Base-by-base conservation (phyloP, 345 rosid species). In the Boechera stricta region DNA sequence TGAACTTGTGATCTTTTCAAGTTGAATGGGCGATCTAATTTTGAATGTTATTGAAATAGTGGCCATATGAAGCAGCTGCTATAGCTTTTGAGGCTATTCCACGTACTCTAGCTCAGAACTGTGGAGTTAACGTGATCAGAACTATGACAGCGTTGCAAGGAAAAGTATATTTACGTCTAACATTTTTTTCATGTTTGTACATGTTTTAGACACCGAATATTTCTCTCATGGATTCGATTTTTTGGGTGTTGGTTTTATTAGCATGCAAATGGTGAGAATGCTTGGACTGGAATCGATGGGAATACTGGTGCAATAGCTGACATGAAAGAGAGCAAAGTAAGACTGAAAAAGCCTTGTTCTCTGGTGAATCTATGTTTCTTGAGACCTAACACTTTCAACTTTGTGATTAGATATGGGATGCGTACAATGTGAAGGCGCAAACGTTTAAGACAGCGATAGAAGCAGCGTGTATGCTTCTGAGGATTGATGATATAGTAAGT, bases 51-150 rank as follows among this genome's bases (percentile, higher is more conserved):
- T 67, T 53, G 47, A 39, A 76, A 64, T 87, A 92, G 98, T 94
- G 98, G 98, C 98, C 98, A 2, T 94, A 92, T 80, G 98, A 90
- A 87, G 97, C 98, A 77, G 98, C 94, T 41, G 98, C 98, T 9
- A 84, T 90, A 58, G 98, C 98, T 78, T 94, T 94, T 56, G 97
- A 94, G 86, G 92, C 97, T 71, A 94, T 94, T 72, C 98, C 98
- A 21, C 87, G 97, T 71, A 92, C 98, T 42, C 79, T 94, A 76
- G 81, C 81, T 48, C 81, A 78, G 64, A 78, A 78, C 67, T 78
- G 81, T 48, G 81, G 81, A 57, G 77, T 78, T 35, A 78, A 78
- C 39, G 77, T 78, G 7, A 78, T 78, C 73, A 56, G 81, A 72
- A 78, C 81, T 15, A 78, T 78, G 81, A 78, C 81, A 18, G 77